Conservation (phyloP, 495 filamentous ascomycete species). For the Daldinia decipiens region DNA sequence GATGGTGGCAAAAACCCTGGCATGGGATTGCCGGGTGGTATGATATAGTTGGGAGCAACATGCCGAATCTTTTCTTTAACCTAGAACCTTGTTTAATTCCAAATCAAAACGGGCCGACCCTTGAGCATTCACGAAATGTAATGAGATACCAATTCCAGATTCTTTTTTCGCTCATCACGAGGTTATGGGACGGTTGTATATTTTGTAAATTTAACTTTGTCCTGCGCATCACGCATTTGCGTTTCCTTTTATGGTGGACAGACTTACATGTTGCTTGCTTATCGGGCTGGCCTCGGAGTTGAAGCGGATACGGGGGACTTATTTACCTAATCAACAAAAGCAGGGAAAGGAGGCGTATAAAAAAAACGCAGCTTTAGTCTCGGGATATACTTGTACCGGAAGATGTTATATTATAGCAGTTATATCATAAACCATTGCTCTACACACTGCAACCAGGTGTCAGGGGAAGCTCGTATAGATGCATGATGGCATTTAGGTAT, state of each 20-base stretch:
- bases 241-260: constrained; percentile 37
- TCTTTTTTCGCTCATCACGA: constrained; percentile 29
- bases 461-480: neutral
- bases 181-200: constrained; percentile 35
- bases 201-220: constrained; percentile 46
- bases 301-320: constrained; percentile 33
- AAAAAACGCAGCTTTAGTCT: constrained; percentile 19
- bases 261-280: constrained; percentile 34
- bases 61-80: constrained; percentile 16
- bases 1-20: constrained; percentile 48
- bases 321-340: constrained; percentile 28
- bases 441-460: too few relatives aligned
- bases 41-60: constrained; percentile 51
- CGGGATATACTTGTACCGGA: constrained; percentile 3
- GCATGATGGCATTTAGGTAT: too few relatives aligned
- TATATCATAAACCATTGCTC: too few relatives aligned
- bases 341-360: constrained; percentile 16
- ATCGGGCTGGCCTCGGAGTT: constrained; percentile 48
- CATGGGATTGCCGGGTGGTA: constrained; percentile 54
- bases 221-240: constrained; percentile 36
- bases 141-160: constrained; percentile 48
- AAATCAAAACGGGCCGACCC: constrained; percentile 21
- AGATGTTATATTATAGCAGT: constrained; percentile 3
- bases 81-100: constrained; percentile 32
- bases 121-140: constrained; percentile 49